Conservation (phyloP, 2,329 filamentous ascomycete species). For the Chaetomium sp. region DNA sequence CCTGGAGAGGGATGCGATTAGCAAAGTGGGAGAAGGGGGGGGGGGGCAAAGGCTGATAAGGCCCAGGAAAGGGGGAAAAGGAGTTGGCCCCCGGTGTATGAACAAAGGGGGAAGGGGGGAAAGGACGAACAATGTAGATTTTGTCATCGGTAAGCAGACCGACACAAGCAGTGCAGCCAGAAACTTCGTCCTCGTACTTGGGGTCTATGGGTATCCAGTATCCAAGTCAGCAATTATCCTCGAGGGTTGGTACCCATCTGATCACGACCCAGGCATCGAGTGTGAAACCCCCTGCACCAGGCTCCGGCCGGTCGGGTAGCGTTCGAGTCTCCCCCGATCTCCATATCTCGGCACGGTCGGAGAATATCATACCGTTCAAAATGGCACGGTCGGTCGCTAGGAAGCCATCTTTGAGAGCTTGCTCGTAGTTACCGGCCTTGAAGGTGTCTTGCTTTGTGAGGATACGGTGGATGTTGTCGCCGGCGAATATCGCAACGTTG, state of each 20-base stretch:
- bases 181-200: conserved; percentile 95
- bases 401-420: conserved; percentile 95
- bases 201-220: conserved; percentile 58
- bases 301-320: too few species aligned
- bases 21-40: conserved; percentile 20
- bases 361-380: conserved; percentile 66
- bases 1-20: conserved; percentile 46
- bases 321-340: conserved; percentile 4
- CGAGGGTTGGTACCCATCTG: not conserved
- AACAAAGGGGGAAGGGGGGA: conserved; percentile 6
- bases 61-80: not conserved
- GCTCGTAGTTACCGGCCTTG: conserved; percentile 83
- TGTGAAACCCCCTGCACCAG: too few species aligned
- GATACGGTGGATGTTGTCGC: conserved; percentile 89
- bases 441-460: conserved; percentile 92
- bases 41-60: conserved; percentile 8
- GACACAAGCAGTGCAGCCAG: conserved; percentile 93
- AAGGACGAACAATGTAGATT: conserved; percentile 79
- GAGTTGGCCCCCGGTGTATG: not conserved
- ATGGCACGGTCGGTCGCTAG: conserved; percentile 94
- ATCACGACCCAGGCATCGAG: too few species aligned
- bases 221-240: conserved; percentile 14
- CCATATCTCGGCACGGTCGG: conserved; percentile 12
- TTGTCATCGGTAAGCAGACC: conserved; percentile 83
- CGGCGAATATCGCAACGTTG: conserved; percentile 89